These are phyloP conservation scores for Schizophyllum amplum DNA, from an alignment of 1,284 basidiomycete genomes.

Conservation along the genomic window DNA sequence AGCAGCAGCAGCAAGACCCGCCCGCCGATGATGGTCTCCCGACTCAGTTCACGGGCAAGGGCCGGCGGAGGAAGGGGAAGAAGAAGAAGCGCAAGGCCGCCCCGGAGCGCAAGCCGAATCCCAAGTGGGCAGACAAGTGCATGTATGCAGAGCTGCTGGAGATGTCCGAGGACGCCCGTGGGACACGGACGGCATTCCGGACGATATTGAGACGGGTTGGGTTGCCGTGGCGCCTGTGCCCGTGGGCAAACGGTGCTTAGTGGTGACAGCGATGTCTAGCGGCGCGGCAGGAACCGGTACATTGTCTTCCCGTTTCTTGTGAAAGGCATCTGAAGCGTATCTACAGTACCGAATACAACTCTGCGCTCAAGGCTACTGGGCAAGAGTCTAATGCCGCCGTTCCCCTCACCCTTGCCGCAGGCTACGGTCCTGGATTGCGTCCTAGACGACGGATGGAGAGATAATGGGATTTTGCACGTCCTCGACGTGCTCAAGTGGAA, in stretches of 20 bases:
- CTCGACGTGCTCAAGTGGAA: constrained; percentile 78
- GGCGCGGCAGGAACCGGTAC: constrained; percentile 57
- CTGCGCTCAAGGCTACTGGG: constrained; percentile 68
- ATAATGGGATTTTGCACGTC: constrained; percentile 70
- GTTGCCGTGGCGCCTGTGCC: constrained; percentile 63
- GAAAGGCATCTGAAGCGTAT: no score
- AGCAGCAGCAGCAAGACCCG: neutral
- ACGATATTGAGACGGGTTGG: constrained; percentile 47
- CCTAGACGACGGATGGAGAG: constrained; percentile 60
- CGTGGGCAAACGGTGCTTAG: constrained; percentile 69
- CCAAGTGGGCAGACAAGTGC: constrained; percentile 71
- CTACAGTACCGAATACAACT: constrained; percentile 69
- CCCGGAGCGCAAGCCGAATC: constrained; percentile 23
- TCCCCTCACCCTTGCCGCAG: constrained; percentile 67
- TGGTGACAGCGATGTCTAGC: constrained; percentile 60
- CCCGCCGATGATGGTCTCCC: neutral
- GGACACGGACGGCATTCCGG: constrained; percentile 42
- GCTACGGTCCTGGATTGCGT: constrained; percentile 74
- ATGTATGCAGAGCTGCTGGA: constrained; percentile 81
- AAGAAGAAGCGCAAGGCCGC: neutral
- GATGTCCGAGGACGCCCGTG: constrained; percentile 38
- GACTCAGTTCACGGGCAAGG: neutral
- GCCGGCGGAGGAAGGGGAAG: neutral
- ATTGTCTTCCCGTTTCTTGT: no score
- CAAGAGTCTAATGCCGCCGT: constrained; percentile 60